A percentile compares a stretch with the other conserved stretches of the same genome.
Evolutionary conservation across 371 early-diverging fungal genomes (phyloP).

Genomic region (Mortierella sp.): DNA sequence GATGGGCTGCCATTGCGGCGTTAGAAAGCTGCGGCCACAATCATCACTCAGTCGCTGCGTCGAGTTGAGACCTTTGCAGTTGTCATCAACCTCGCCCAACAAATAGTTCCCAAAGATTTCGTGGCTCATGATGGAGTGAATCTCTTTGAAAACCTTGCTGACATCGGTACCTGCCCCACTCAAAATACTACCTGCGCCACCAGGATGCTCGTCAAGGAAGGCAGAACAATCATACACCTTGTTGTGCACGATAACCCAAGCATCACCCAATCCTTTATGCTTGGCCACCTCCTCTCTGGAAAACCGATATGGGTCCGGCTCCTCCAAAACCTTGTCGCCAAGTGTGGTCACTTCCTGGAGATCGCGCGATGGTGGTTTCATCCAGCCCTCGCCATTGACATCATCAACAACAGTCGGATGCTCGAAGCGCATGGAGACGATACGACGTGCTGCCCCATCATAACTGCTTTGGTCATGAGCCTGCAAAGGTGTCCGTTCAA

Average conservation of each 20-base stretch:
- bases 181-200: slow-evolving; percentile 76
- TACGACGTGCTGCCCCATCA: slow-evolving; percentile 39
- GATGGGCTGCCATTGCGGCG: slow-evolving; percentile 57
- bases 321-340: neutral
- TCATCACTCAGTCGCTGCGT: neutral
- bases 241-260: slow-evolving; percentile 91
- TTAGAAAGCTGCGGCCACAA: slow-evolving; percentile 18
- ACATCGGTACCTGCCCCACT: neutral
- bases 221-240: slow-evolving; percentile 87
- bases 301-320: slow-evolving; percentile 27
- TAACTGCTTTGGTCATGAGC: no score
- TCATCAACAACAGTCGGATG: neutral
- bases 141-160: neutral
- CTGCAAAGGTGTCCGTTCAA: slow-evolving; percentile 26
- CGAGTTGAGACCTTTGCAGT: neutral
- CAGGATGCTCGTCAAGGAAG: slow-evolving; percentile 90
- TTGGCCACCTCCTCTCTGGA: slow-evolving; percentile 79
- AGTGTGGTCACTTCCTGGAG: slow-evolving; percentile 7
- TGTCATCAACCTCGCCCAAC: neutral
- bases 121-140: neutral
- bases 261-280: slow-evolving; percentile 79
- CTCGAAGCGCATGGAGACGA: neutral
- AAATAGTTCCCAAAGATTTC: neutral
- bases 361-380: neutral
- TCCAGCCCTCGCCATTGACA: slow-evolving; percentile 48